Evolutionary conservation across 805 yeast genomes (phyloP).

Genomic region (Lipomyces yamanashiensis): DNA sequence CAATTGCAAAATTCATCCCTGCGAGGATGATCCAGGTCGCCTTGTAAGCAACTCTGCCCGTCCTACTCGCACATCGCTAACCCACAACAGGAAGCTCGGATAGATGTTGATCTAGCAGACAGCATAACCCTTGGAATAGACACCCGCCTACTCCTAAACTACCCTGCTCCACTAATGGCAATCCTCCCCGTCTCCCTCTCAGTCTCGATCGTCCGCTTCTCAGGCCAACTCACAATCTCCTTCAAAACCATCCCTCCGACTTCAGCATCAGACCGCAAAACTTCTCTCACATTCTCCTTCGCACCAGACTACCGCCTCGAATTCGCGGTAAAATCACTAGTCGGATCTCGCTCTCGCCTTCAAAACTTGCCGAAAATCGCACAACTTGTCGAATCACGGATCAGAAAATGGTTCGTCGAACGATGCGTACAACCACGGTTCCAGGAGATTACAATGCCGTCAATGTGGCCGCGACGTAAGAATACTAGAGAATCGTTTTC

Average conservation of each 20-base stretch:
- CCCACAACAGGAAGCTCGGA: conserved; percentile 66
- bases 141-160: conserved; percentile 75
- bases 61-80: neutral
- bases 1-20: conserved; percentile 79
- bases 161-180: conserved; percentile 83
- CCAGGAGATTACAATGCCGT: conserved; percentile 82
- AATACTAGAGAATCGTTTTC: conserved; percentile 38
- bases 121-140: conserved; percentile 85
- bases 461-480: conserved; percentile 63
- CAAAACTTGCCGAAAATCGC: conserved; percentile 93
- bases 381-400: conserved; percentile 76
- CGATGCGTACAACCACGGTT: conserved; percentile 93
- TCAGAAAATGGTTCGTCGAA: conserved; percentile 88
- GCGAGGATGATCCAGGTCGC: conserved; percentile 55
- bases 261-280: conserved; percentile 40
- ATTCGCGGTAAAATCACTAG: conserved; percentile 82
- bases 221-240: conserved; percentile 82
- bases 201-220: conserved; percentile 87
- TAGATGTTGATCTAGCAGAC: conserved; percentile 88
- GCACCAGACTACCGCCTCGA: conserved; percentile 90
- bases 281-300: conserved; percentile 85
- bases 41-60: conserved; percentile 40
- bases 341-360: conserved; percentile 89
- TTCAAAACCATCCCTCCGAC: conserved; percentile 47
- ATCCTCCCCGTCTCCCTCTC: conserved; percentile 81